These are phyloP conservation scores for Pichia thaimueangensis DNA, from an alignment of 805 yeast species.

Conservation along the genomic window DNA sequence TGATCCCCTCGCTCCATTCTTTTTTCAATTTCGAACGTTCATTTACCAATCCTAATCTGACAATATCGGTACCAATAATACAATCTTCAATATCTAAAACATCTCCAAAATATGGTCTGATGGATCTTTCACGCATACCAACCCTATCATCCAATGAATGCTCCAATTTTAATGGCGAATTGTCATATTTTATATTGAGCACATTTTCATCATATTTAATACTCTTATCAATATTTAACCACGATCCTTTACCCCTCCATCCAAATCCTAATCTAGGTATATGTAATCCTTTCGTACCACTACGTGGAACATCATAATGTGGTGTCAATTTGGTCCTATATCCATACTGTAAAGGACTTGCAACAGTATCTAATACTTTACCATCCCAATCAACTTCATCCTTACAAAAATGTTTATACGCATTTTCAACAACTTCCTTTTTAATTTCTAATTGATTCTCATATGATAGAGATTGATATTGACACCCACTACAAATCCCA, in stretches of 20 bases:
- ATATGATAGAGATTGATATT: slow-evolving; percentile 76
- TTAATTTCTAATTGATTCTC: slow-evolving; percentile 68
- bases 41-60: slow-evolving; percentile 65
- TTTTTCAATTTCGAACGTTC: slow-evolving; percentile 55
- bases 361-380: slow-evolving; percentile 38
- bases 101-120: slow-evolving; percentile 44
- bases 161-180: slow-evolving; percentile 4
- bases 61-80: slow-evolving; percentile 74
- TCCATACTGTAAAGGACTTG: slow-evolving; percentile 67
- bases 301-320: slow-evolving; percentile 52
- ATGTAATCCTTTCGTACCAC: slow-evolving; percentile 14
- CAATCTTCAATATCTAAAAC: slow-evolving; percentile 93
- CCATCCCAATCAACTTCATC: slow-evolving; percentile 22
- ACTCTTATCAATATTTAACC: slow-evolving; percentile 21
- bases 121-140: slow-evolving; percentile 11
- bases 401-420: slow-evolving; percentile 62
- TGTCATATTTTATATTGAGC: no score
- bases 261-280: slow-evolving; percentile 85
- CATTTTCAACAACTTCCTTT: slow-evolving; percentile 68
- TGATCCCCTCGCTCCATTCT: slow-evolving; percentile 28
- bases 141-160: slow-evolving; percentile 8
- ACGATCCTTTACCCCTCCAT: slow-evolving; percentile 70
- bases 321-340: slow-evolving; percentile 95
- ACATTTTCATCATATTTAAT: neutral
- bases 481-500: slow-evolving; percentile 93